Conservation (phyloP, 371 early-diverging fungal species). For the Lichtheimia ramosa region DNA sequence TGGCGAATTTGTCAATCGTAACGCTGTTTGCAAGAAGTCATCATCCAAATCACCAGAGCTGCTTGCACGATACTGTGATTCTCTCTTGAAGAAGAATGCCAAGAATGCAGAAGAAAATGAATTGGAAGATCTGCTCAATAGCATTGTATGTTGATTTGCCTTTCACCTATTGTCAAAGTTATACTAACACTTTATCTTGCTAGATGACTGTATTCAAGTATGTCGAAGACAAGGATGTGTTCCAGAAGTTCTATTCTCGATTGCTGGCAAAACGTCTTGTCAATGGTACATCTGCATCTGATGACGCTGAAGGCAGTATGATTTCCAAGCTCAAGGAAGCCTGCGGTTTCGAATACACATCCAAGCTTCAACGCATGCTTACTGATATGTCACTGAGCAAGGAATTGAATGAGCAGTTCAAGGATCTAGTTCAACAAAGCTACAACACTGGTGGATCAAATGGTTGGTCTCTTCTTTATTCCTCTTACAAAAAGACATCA, state of each 20-base stretch:
- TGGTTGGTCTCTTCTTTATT: slow-evolving; percentile 23
- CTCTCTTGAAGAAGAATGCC: slow-evolving; percentile 81
- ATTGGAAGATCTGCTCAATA: slow-evolving; percentile 83
- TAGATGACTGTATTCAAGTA: slow-evolving; percentile 82
- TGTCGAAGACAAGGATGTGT: slow-evolving; percentile 89
- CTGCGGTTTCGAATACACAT: slow-evolving; percentile 88
- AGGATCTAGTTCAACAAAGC: slow-evolving; percentile 43
- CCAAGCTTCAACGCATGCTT: slow-evolving; percentile 89
- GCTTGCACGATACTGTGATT: slow-evolving; percentile 84
- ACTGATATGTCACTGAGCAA: slow-evolving; percentile 82
- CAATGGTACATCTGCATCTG: slow-evolving; percentile 68
- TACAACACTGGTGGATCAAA: slow-evolving; percentile 39
- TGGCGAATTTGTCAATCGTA: slow-evolving; percentile 90
- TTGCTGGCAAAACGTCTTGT: slow-evolving; percentile 80
- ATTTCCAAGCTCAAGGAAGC: slow-evolving; percentile 70
- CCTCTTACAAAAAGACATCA: background rate
- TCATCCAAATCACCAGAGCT: slow-evolving; percentile 82
- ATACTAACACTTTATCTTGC: background rate
- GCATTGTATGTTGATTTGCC: slow-evolving; percentile 58
- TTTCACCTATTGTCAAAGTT: background rate
- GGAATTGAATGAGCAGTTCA: slow-evolving; percentile 71
- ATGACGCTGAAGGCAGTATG: slow-evolving; percentile 76
- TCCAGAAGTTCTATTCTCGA: slow-evolving; percentile 83
- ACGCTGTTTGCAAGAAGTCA: slow-evolving; percentile 73
- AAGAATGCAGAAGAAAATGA: slow-evolving; percentile 83